Percentiles rank a stretch among this genome's conserved stretches.
Conservation (phyloP, 2,329 filamentous ascomycete species). For the Cercospora sp. region DNA sequence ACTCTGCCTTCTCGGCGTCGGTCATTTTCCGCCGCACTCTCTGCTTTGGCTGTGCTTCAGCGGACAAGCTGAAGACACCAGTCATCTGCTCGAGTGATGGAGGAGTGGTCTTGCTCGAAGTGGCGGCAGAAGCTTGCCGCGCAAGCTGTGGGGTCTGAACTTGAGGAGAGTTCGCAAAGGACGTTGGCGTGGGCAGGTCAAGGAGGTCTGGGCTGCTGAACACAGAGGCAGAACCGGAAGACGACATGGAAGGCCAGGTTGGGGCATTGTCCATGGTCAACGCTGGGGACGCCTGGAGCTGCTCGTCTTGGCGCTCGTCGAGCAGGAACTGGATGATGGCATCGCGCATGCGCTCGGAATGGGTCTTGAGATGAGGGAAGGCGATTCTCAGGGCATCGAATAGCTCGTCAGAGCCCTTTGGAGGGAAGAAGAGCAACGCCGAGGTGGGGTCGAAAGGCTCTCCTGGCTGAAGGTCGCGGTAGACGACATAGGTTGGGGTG, state of each 20-base stretch:
- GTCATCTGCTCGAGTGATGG: constrained; percentile 42
- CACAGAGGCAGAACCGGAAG: constrained; percentile 30
- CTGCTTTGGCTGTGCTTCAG: constrained; percentile 38
- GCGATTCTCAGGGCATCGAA: constrained; percentile 41
- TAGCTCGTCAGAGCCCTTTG: constrained; percentile 43
- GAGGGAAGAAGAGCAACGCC: constrained; percentile 40
- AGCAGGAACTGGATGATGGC: constrained; percentile 43
- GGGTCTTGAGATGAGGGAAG: constrained; percentile 39
- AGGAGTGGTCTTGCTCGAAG: constrained; percentile 27
- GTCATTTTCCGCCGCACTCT: constrained; percentile 42
- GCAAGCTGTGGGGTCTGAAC: constrained; percentile 23
- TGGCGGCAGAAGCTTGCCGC: constrained; percentile 25
- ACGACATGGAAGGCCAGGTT: constrained; percentile 36
- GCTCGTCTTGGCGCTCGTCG: constrained; percentile 38
- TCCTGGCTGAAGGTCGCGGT: constrained; percentile 35
- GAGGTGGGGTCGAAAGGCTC: constrained; percentile 38
- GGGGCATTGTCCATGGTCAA: constrained; percentile 25
- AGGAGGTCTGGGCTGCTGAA: constrained; percentile 38
- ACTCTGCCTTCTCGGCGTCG: constrained; percentile 41
- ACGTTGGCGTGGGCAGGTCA: constrained; percentile 33
- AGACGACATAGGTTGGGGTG: constrained; percentile 37
- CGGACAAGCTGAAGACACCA: constrained; percentile 41
- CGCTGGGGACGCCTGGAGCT: constrained; percentile 28
- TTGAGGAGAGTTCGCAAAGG: constrained; percentile 33
- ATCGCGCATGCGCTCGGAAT: constrained; percentile 43